Base-by-base conservation (phyloP, 305 asterid species). In the Fraxinus sp. region DNA sequence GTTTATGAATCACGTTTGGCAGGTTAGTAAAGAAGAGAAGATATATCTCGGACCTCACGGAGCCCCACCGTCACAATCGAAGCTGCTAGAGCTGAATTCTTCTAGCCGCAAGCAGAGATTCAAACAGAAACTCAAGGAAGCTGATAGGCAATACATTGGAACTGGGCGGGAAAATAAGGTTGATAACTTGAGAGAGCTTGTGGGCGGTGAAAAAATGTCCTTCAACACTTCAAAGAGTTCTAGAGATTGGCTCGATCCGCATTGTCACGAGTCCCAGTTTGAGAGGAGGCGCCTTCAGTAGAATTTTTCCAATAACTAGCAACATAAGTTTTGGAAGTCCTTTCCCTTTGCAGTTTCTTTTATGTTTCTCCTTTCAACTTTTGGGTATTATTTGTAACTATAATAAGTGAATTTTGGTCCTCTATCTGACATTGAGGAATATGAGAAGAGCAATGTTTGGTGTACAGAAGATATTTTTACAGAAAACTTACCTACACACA, bases 21-120 rank as follows among this genome's bases (percentile, higher is more conserved):
- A 91, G 97, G 86, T 83, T 26, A 83, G 35, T 43, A 90, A 91
- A 89, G 97, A 92, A 86, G 98, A 94, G 72, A 84, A 81, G 14
- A 91, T 93, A 88, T 96, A 94, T 86, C 97, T 96, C 22, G 99
- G 98, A 36, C 98, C 99, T 7, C 99, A 94, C 79, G 98, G 98
- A 41, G 97, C 97, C 39, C 97, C 99, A 70, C 98, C 99, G 26
- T 89, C 92, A 77, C 95, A 88, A 43, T 86, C 96, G 18, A 93
- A 90, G 82, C 97, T 88, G 80, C 94, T 85, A 75, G 98, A 93
- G 82, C 90, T 84, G 55, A 91, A 82, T 83, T 59, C 89, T 81
- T 77, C 87, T 2, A 87, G 84, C 78, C 93, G 95, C 37, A 96
- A 92, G 87, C 97, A 93, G 90, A 92, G 71, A 80, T 89, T 93